Evolutionary conservation across 2,329 filamentous ascomycete species (phyloP), one percentile per base, ranked within the genome.

Genomic region (Trichoderma brevicompactum): DNA sequence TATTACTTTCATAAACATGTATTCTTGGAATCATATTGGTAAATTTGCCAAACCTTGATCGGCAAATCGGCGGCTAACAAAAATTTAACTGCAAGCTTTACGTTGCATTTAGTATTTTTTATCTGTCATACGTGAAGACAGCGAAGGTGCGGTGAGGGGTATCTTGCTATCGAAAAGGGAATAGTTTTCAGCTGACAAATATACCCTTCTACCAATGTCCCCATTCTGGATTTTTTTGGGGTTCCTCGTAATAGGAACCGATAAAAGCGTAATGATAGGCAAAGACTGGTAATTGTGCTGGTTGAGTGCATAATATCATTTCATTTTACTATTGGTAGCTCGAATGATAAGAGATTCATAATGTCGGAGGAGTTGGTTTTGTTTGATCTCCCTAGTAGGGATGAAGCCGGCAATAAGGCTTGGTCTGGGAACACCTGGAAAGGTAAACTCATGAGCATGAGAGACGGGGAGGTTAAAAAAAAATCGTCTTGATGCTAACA

Each of bases 351-450:
- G 15, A 34, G 13, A n/a, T 15, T 52, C 23, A 17, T 13, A 34
- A 52, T 52, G 48, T 34, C 48, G 5, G 48, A 34, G 5, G 15
- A 52, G n/a, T 52, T 52, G 48, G 23, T 52, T 52, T 34, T 52
- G 48, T 52, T 52, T 52, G 48, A 52, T 17, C 1, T 52, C 48
- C 48, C 48, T 36, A 52, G 48, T 7, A 52, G 17, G 48, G 32
- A 52, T n/a, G 48, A 52, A 34, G 48, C 48, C 48, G 48, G 48
- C 48, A 52, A 52, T 12, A 36, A 19, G 48, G 48, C 28, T n/a
- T 52, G 48, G 48, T 52, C 48, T 52, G 48, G 48, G 17, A 52
- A 52, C 13, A 52, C 48, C n/a, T 52, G 48, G 48, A 52, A 52
- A 52, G 32, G 48, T 52, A 36, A 52, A 34, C 41, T 52, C 28